Evolutionary conservation across 2,329 filamentous ascomycete species (phyloP).

Genomic region (Aspergillus niger): DNA sequence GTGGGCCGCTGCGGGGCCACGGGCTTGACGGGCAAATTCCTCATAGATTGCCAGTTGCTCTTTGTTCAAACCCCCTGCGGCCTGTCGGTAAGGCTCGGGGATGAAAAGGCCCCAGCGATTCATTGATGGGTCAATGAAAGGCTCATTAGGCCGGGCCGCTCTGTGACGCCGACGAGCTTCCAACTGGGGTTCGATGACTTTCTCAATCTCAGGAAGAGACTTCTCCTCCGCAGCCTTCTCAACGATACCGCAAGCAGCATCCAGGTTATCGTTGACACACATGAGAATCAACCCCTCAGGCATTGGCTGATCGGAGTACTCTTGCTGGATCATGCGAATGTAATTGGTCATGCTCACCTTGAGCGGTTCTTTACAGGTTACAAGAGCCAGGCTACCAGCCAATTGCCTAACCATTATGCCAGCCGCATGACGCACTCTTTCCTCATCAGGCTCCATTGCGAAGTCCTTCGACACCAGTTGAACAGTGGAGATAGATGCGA

Average conservation of each 20-base stretch:
- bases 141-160: conserved; percentile 73
- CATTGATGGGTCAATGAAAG: conserved; percentile 78
- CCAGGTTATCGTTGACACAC: conserved; percentile 98
- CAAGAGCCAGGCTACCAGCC: conserved; percentile 87
- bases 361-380: conserved; percentile 97
- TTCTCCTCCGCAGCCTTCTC: conserved; percentile 95
- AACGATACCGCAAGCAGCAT: conserved; percentile 88
- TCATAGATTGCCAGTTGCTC: conserved; percentile 97
- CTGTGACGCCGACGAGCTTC: conserved; percentile 76
- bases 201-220: conserved; percentile 90
- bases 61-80: conserved; percentile 77
- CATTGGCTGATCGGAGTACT: conserved; percentile 68
- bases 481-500: conserved; percentile 93
- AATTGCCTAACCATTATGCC: conserved; percentile 94
- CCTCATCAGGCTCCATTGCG: conserved; percentile 86
- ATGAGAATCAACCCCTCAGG: conserved; percentile 95
- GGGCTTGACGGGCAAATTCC: conserved; percentile 86
- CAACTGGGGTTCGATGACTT: conserved; percentile 81
- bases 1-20: conserved; percentile 59
- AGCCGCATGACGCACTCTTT: conserved; percentile 79
- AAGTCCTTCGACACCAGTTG: conserved; percentile 98
- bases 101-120: conserved; percentile 93
- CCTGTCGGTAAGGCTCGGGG: conserved; percentile 87
- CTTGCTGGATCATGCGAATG: conserved; percentile 77
- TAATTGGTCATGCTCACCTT: conserved; percentile 98